Percentiles rank a stretch among this genome's conserved stretches.
Conservation (phyloP, 1,284 basidiomycete genomes). For the Apiotrichum akiyoshidainum region DNA sequence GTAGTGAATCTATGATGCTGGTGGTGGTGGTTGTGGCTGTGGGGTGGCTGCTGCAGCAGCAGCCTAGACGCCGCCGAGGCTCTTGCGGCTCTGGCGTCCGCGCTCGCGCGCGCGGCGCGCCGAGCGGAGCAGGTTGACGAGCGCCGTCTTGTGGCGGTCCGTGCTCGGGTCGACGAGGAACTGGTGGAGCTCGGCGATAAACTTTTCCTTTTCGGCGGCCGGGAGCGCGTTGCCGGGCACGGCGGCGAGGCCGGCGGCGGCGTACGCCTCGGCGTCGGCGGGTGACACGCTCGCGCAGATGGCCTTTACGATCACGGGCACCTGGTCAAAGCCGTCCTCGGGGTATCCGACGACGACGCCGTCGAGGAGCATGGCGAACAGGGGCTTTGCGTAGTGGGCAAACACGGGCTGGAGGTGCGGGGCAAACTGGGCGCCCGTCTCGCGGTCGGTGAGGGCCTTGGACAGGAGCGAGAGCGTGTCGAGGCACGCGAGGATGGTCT, state of each 20-base stretch:
- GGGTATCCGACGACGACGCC: slow-evolving; percentile 84
- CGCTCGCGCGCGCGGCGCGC: slow-evolving; percentile 41
- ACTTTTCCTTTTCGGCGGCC: slow-evolving; percentile 66
- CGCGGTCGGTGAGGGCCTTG: slow-evolving; percentile 54
- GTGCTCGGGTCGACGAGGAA: slow-evolving; percentile 52
- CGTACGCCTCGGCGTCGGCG: slow-evolving; percentile 66
- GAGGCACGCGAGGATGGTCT: slow-evolving; percentile 74
- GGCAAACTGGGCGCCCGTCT: slow-evolving; percentile 52
- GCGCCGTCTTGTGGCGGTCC: slow-evolving; percentile 32
- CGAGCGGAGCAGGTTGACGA: slow-evolving; percentile 37
- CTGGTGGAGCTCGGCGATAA: slow-evolving; percentile 70
- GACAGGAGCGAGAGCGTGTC: slow-evolving; percentile 75
- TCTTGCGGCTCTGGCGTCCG: slow-evolving; percentile 22
- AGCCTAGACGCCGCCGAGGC: slow-evolving; percentile 17
- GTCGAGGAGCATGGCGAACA: slow-evolving; percentile 68
- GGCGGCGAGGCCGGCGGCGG: slow-evolving; percentile 67
- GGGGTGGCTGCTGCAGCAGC: no score
- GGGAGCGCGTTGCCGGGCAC: slow-evolving; percentile 65
- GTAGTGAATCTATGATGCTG: no score
- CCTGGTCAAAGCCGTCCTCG: slow-evolving; percentile 72
- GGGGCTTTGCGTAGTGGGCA: slow-evolving; percentile 68
- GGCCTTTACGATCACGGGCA: slow-evolving; percentile 73
- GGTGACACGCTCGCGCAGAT: slow-evolving; percentile 65
- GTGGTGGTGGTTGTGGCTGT: no score
- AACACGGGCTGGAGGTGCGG: slow-evolving; percentile 60